Evolutionary conservation across 768 basidiomycete genomes (phyloP).

Genomic region (Tulasnella calospora): DNA sequence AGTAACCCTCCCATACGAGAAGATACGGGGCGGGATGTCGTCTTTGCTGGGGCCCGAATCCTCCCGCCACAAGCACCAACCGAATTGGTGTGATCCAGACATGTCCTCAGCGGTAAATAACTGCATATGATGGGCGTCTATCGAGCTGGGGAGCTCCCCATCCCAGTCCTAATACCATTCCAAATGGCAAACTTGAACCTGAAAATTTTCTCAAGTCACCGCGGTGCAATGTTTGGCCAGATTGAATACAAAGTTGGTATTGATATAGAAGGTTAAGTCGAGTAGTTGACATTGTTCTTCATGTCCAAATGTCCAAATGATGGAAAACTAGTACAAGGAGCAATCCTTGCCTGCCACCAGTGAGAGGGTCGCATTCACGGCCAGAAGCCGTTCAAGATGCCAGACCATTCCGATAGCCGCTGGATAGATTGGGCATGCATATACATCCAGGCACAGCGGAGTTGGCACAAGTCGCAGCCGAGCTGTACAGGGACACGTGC

Average conservation of each 20-base stretch:
- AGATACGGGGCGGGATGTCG: neutral
- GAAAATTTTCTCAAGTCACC: neutral
- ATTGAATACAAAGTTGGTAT: neutral
- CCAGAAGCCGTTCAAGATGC: neutral
- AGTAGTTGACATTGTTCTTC: neutral
- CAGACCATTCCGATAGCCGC: neutral
- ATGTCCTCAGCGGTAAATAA: no score
- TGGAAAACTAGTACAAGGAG: neutral
- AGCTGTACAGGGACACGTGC: neutral
- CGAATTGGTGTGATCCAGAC: neutral
- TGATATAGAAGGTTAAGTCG: neutral
- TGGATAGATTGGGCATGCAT: neutral
- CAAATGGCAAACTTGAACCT: neutral
- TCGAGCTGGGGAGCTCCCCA: neutral
- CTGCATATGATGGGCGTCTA: neutral
- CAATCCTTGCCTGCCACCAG: neutral
- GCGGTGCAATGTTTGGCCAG: neutral
- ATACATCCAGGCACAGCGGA: neutral
- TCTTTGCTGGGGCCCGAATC: neutral
- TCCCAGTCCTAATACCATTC: neutral
- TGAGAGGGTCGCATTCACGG: neutral
- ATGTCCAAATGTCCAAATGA: neutral
- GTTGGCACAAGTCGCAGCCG: neutral
- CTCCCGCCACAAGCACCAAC: neutral
- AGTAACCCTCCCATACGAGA: neutral